Conservation (phyloP, 768 basidiomycete genomes). For the Boletus barrowsii region DNA sequence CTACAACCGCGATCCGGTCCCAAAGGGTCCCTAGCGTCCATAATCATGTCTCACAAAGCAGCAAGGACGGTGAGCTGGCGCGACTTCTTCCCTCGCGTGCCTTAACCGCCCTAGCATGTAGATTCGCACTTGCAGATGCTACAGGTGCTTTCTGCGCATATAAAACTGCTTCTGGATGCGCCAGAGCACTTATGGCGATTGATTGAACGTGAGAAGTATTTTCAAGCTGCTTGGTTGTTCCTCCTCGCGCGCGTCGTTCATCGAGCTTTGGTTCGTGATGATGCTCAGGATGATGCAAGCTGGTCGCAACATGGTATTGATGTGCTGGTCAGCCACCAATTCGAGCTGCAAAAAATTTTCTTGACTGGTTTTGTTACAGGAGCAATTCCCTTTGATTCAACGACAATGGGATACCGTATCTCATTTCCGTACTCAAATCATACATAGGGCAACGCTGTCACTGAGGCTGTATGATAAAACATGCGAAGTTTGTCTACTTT, state of each 20-base stretch:
- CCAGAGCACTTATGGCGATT: conserved; percentile 91
- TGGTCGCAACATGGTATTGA: conserved; percentile 62
- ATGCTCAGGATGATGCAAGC: conserved; percentile 59
- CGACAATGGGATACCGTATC: conserved; percentile 92
- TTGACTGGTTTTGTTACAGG: conserved; percentile 39
- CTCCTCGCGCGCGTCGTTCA: conserved; percentile 83
- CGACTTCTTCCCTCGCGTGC: background rate
- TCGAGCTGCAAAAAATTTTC: background rate
- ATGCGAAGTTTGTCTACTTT: conserved; percentile 42
- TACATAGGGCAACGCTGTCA: conserved; percentile 82
- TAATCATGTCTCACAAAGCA: conserved; percentile 35
- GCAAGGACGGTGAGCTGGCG: conserved; percentile 42
- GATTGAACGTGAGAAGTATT: conserved; percentile 74
- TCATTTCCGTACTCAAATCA: conserved; percentile 85
- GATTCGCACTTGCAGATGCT: conserved; percentile 67
- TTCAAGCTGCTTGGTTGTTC: conserved; percentile 86
- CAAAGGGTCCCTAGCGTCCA: conserved; percentile 46
- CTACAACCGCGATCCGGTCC: conserved; percentile 49
- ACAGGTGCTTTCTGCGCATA: conserved; percentile 79
- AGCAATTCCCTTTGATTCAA: conserved; percentile 83
- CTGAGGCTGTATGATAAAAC: conserved; percentile 60
- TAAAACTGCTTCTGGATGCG: conserved; percentile 88
- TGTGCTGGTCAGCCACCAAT: conserved; percentile 46
- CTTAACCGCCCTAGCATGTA: conserved; percentile 23
- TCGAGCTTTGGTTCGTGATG: conserved; percentile 61